Evolutionary conservation across 2,329 filamentous ascomycete species (phyloP).

Genomic region (Fusarium agapanthi): DNA sequence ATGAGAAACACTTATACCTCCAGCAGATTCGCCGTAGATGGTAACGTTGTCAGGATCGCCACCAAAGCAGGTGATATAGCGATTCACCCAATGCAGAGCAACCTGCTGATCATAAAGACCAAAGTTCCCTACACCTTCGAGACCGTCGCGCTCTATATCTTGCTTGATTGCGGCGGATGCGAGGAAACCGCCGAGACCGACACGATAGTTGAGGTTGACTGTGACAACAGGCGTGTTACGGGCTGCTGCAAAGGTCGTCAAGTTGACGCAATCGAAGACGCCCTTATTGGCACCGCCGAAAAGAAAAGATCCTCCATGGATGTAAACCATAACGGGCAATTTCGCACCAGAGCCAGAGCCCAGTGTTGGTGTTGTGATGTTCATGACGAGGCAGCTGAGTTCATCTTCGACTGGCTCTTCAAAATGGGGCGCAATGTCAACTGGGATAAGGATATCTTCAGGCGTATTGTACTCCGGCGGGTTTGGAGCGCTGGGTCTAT

Average conservation of each 20-base stretch:
- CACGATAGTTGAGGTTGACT: background rate
- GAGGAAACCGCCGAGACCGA: background rate
- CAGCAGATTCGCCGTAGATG: background rate
- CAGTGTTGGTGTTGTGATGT: constrained; percentile 1
- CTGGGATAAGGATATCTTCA: background rate
- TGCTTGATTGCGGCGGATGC: background rate
- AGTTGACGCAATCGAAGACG: background rate
- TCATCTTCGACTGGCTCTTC: constrained; percentile 16
- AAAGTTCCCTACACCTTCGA: background rate
- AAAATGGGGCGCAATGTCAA: constrained; percentile 5
- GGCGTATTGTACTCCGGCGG: constrained; percentile 19
- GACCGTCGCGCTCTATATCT: background rate
- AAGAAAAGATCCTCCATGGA: constrained; percentile 24
- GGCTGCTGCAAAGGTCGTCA: background rate
- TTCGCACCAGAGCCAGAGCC: background rate
- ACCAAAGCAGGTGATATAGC: background rate
- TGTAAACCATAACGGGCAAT: constrained; percentile 21
- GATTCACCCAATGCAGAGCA: background rate
- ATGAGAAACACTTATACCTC: background rate
- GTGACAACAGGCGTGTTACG: background rate
- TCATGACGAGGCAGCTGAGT: constrained; percentile 22
- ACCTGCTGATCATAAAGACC: constrained; percentile 3
- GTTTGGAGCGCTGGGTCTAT: constrained; percentile 21
- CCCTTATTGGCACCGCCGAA: constrained; percentile 13
- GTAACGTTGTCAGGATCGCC: background rate